Base-by-base conservation (phyloP, 768 basidiomycete genomes). In the Neoboletus magnificus region DNA sequence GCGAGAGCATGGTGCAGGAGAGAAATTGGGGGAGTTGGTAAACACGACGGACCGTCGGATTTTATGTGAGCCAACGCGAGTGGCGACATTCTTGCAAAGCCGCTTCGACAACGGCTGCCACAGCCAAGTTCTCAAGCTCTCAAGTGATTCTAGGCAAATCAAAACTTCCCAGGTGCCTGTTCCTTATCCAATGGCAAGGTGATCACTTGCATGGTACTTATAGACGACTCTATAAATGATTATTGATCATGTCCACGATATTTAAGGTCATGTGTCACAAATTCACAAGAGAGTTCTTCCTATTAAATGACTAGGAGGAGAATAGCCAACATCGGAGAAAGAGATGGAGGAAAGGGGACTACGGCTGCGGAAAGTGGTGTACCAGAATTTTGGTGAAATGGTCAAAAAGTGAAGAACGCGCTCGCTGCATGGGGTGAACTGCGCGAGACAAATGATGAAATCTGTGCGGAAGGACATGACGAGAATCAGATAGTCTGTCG, bases 401-500 rank as follows among this genome's bases (percentile, higher is more conserved):
- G 35, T 60, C 52, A 54, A 55, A 55, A 40, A 37, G 48, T 16
- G 48, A 58, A 49, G 50, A 58, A 42, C 8, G 57, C 62, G 55
- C 57, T 61, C 40, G 57, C 48, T 56, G 62, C 52, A 59, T 53
- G 55, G 47, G 48, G 48, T 57, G 44, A 51, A 50, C 54, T 57
- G 64, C 64, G 68, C 71, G 70, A 66, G 66, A 66, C 66, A 58
- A 64, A 13, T 41, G 58, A 42, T 55, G 57, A 39, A 46, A 48
- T 45, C 57, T 51, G 47, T 39, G 56, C 51, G 50, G 48, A 61
- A 60, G 56, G 64, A 65, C 62, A 69, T 62, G 61, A 56, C 59
- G 67, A 69, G 53, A 54, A 69, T 64, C 63, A 68, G 63, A 66
- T 68, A 69, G 72, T 69, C 62, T 70, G 70, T 72, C 70, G 63